Evolutionary conservation across 192 early-diverging fungal genomes (phyloP).

Genomic region (Coemansia sp.): DNA sequence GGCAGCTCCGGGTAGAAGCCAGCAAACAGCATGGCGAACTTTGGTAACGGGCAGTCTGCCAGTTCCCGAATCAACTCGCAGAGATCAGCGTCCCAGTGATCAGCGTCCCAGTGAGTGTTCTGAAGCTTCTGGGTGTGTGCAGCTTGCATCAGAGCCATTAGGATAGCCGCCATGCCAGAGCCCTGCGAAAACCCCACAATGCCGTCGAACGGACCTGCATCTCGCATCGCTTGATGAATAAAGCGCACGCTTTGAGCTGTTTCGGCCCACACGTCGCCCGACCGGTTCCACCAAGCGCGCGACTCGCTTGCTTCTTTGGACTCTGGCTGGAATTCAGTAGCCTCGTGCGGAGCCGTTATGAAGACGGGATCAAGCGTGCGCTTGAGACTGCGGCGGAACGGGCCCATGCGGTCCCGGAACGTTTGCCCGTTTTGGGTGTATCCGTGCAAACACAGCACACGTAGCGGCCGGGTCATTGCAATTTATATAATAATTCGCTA

Average conservation of each 20-base stretch:
- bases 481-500: not conserved
- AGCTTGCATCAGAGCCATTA: constrained; percentile 18
- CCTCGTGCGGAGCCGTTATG: constrained; percentile 26
- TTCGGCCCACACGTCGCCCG: constrained; percentile 6
- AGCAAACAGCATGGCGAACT: constrained; percentile 27
- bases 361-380: constrained; percentile 18
- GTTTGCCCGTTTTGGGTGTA: constrained; percentile 43
- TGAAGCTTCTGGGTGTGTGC: not conserved
- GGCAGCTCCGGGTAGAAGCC: constrained; percentile 30
- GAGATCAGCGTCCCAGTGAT: not conserved
- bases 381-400: constrained; percentile 31
- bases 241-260: constrained; percentile 9
- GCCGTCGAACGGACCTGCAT: constrained; percentile 41
- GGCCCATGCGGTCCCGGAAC: constrained; percentile 46
- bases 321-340: constrained; percentile 14
- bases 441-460: constrained; percentile 52
- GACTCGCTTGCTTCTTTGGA: not conserved
- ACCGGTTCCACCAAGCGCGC: constrained; percentile 38
- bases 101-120: not conserved
- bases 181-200: constrained; percentile 51
- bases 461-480: constrained; percentile 7
- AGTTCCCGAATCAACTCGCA: not conserved
- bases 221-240: not conserved
- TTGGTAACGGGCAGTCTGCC: not conserved
- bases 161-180: constrained; percentile 34